Base-by-base conservation (phyloP, 345 rosid species). In the Eucalyptus cloeziana region DNA sequence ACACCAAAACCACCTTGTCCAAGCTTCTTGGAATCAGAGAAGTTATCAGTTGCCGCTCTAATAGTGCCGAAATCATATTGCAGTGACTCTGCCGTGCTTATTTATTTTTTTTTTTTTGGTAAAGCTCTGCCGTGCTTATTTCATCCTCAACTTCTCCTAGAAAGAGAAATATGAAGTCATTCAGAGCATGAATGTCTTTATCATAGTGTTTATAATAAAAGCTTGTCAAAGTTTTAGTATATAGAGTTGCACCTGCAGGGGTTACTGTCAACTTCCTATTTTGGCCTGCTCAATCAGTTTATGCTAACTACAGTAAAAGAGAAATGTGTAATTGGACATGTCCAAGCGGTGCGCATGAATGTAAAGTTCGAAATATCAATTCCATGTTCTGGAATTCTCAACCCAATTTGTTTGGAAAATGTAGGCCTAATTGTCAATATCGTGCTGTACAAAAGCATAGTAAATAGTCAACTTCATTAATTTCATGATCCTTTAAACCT, bases 1-100 rank as follows among this genome's bases (percentile, higher is more conserved):
- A 14, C 86, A 49, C 91, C 91, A 52, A 91, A 91, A 37, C 93
- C 91, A 8, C 91, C 91, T 86, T 85, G 83, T 37, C 93, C 90
- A 3, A 92, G 92, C 90, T 88, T 92, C 49, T 89, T 92, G 51
- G 30, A 87, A 40, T 88, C 44, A 14, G 92, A 89, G 31, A 92
- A 92, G 86, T 90, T 44, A 10, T 81, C 31, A 8, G 90, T 90
- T 37, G 92, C 90, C 33, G 27, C 86, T 86, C 81, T 76, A 54
- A 91, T 60, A 24, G 87, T 87, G 14, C 33, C 51, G 1, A 92
- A 88, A 86, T 91, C 90, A 22, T 69, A 88, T 86, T 89, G 91
- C 64, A 92, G 79, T 2, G 91, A 91, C 33, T 90, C 90, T 31
- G 43, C 88, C 22, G 43, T 87, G 52, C 80, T 60, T 31, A 87